These are phyloP conservation scores for Debaryomyces prosopidis DNA, from an alignment of 805 yeast species.

Conservation along the genomic window DNA sequence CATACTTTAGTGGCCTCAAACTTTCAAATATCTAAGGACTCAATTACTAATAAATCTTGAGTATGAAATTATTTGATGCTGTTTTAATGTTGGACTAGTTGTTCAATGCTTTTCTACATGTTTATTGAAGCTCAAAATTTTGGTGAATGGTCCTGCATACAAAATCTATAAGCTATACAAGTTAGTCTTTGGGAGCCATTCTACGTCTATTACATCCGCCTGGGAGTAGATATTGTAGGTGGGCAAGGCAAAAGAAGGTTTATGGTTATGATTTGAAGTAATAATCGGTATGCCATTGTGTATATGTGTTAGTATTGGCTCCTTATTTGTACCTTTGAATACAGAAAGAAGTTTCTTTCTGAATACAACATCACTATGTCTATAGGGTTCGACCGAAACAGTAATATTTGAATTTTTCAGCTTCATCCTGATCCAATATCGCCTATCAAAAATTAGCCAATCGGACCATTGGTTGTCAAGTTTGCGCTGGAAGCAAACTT, in stretches of 20 bases:
- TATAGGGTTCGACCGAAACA: slow-evolving; percentile 15
- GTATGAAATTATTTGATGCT: background rate
- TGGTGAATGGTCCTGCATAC: slow-evolving; percentile 2
- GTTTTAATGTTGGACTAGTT: too few relatives aligned
- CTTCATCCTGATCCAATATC: slow-evolving; percentile 36
- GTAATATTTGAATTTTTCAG: background rate
- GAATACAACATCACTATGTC: slow-evolving; percentile 7
- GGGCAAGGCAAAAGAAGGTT: slow-evolving; percentile 11
- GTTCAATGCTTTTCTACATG: too few relatives aligned
- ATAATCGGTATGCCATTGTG: slow-evolving; percentile 11
- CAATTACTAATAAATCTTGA: background rate
- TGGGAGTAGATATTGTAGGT: slow-evolving; percentile 10
- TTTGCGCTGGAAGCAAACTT: background rate
- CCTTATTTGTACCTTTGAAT: background rate
- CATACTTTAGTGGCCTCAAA: background rate
- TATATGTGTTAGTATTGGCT: background rate
- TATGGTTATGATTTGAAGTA: background rate
- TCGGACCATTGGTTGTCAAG: slow-evolving; percentile 17
- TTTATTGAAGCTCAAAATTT: too few relatives aligned
- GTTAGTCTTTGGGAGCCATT: slow-evolving; percentile 11
- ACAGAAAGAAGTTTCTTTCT: background rate
- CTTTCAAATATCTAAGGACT: background rate
- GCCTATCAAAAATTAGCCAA: slow-evolving; percentile 40
- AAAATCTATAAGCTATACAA: background rate
- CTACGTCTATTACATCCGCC: slow-evolving; percentile 7